phyloP scores from a whole-genome alignment of 352 stramenopile genomes.

The Phytophthora constricta region DNA sequence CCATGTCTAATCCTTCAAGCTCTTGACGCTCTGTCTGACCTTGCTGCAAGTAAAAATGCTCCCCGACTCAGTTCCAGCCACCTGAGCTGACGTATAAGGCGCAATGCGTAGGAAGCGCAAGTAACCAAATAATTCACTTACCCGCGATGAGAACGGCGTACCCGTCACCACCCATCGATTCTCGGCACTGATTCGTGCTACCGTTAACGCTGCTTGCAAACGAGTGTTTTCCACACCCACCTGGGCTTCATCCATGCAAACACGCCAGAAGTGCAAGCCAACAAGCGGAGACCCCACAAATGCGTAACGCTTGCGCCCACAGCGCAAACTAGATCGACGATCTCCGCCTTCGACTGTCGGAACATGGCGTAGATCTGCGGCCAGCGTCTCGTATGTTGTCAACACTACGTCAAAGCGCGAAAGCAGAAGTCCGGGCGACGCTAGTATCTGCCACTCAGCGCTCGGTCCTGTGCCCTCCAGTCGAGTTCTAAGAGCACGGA shows the following conservation, averaged over 20 bases:
- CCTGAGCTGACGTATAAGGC: constrained; percentile 35
- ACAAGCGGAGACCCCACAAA: constrained; percentile 90
- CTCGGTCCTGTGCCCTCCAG: constrained; percentile 40
- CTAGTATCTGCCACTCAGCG: constrained; percentile 63
- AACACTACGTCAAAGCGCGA: constrained; percentile 91
- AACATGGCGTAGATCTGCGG: constrained; percentile 82
- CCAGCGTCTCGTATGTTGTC: constrained; percentile 91
- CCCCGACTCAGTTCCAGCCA: background rate
- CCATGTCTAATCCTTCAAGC: constrained; percentile 32
- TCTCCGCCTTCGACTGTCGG: constrained; percentile 40
- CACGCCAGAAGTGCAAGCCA: constrained; percentile 87
- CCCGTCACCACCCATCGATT: constrained; percentile 91
- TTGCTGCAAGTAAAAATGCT: constrained; percentile 9
- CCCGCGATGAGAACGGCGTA: constrained; percentile 85
- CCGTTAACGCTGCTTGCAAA: constrained; percentile 83
- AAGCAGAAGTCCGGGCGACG: constrained; percentile 50
- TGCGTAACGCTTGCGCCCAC: constrained; percentile 76
- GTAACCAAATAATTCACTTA: constrained; percentile 89
- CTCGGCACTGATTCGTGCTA: constrained; percentile 64
- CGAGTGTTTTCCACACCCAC: constrained; percentile 83
- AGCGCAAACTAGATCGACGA: constrained; percentile 66
- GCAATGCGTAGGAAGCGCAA: constrained; percentile 73
- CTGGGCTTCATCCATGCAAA: constrained; percentile 95
- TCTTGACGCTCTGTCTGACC: constrained; percentile 23
- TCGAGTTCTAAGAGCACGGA: constrained; percentile 49